Conservation (phyloP, 2,329 filamentous ascomycete species). For the Fusarium buharicum region DNA sequence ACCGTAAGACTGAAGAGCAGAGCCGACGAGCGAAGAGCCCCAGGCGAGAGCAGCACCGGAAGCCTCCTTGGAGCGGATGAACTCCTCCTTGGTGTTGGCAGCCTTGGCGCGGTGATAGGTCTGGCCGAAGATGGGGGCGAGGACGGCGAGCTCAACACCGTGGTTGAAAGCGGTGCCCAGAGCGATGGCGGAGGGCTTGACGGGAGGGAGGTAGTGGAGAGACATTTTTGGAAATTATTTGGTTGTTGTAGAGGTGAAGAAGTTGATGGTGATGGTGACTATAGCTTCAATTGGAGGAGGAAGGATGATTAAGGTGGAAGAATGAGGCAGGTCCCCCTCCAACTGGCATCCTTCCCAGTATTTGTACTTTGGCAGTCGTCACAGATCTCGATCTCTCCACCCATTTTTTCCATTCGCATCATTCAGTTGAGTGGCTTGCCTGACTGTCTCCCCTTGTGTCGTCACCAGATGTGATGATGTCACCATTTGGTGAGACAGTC, state of each 20-base stretch:
- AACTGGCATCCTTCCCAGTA: conserved; percentile 29
- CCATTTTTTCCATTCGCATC: conserved; percentile 28
- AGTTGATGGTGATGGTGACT: conserved; percentile 8
- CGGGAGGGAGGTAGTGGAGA: conserved; percentile 73
- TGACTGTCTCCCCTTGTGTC: conserved; percentile 44
- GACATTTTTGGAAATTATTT: conserved; percentile 59
- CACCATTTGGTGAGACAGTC: conserved; percentile 49
- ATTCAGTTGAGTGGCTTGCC: conserved; percentile 38
- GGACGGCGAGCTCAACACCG: conserved; percentile 85
- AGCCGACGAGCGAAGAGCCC: conserved; percentile 90
- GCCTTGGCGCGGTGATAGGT: conserved; percentile 93
- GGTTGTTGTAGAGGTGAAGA: not conserved
- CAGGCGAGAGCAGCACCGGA: conserved; percentile 86
- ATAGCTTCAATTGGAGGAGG: conserved; percentile 30
- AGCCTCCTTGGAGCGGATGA: conserved; percentile 92
- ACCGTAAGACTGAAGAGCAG: conserved; percentile 88
- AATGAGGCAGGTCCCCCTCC: not conserved
- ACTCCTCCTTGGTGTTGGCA: conserved; percentile 96
- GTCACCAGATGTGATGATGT: conserved; percentile 55
- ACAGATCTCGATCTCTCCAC: conserved; percentile 41
- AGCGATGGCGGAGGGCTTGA: conserved; percentile 98
- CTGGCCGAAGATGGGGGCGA: conserved; percentile 90
- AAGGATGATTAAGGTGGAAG: conserved; percentile 2
- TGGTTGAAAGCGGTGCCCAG: conserved; percentile 97
- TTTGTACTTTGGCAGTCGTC: conserved; percentile 42